Percentiles rank a stretch among this genome's conserved stretches.
These are phyloP conservation scores for Lactarius sanguifluus DNA, from an alignment of 768 basidiomycete genomes.

Conservation along the genomic window DNA sequence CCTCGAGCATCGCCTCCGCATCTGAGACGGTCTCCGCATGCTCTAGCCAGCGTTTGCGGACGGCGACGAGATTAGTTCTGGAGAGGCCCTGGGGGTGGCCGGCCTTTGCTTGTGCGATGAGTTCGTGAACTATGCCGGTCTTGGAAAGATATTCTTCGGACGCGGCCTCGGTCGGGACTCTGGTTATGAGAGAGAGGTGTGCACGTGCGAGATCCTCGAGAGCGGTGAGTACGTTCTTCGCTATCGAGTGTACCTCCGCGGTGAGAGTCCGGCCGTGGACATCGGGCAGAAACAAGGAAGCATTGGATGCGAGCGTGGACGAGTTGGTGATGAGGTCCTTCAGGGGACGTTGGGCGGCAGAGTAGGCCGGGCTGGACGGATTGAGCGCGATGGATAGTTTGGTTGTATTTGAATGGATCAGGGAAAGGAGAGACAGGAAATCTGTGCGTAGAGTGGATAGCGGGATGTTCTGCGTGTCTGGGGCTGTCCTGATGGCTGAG, in stretches of 20 bases:
- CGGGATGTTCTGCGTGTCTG: slow-evolving; percentile 32
- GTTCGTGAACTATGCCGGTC: slow-evolving; percentile 60
- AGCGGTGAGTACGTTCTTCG: slow-evolving; percentile 21
- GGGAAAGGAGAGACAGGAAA: slow-evolving; percentile 53
- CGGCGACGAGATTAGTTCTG: slow-evolving; percentile 30
- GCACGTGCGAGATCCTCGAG: slow-evolving; percentile 24
- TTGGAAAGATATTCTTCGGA: slow-evolving; percentile 54
- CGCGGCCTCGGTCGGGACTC: slow-evolving; percentile 21
- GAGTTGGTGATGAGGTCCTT: slow-evolving; percentile 23
- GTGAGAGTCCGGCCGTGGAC: slow-evolving; percentile 28
- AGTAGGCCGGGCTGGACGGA: slow-evolving; percentile 46
- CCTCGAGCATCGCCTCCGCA: slow-evolving; percentile 18
- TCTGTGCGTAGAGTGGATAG: slow-evolving; percentile 52
- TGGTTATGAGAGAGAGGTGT: slow-evolving; percentile 21
- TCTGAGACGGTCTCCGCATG: slow-evolving; percentile 23
- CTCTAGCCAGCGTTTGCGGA: slow-evolving; percentile 30
- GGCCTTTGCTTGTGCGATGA: slow-evolving; percentile 50
- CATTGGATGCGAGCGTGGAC: slow-evolving; percentile 28
- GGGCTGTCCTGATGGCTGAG: not conserved
- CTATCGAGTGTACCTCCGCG: slow-evolving; percentile 30
- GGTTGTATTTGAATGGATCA: slow-evolving; percentile 56
- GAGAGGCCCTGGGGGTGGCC: slow-evolving; percentile 26
- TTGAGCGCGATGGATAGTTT: slow-evolving; percentile 65
- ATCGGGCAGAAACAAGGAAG: slow-evolving; percentile 20
- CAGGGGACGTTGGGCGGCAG: slow-evolving; percentile 31